These are phyloP conservation scores for Ophioceras dolichostomum DNA, from an alignment of 2,329 filamentous ascomycete species.

Conservation along the genomic window DNA sequence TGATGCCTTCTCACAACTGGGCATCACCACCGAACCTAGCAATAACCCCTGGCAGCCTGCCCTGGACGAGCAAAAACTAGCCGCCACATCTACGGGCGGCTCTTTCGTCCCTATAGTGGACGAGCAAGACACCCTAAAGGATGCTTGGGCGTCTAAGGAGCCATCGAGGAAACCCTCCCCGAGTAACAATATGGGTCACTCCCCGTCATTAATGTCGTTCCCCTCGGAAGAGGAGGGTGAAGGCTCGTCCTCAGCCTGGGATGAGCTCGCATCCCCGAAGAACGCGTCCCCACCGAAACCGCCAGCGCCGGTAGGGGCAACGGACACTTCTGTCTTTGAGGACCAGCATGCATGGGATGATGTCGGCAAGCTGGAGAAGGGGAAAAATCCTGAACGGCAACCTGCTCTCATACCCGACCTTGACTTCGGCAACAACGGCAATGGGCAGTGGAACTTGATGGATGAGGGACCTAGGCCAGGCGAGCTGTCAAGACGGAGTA, in stretches of 20 bases:
- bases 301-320: conserved; percentile 8
- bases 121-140: conserved; percentile 17
- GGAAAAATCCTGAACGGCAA: conserved; percentile 19
- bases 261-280: conserved; percentile 20
- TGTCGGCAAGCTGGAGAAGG: conserved; percentile 24
- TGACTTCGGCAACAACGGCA: conserved; percentile 10
- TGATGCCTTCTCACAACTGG: conserved; percentile 27
- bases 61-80: conserved; percentile 15
- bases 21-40: conserved; percentile 23
- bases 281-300: conserved; percentile 11
- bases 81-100: conserved; percentile 10
- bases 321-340: conserved; percentile 19
- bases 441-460: conserved; percentile 35
- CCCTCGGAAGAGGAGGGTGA: conserved; percentile 23
- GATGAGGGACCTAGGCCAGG: conserved; percentile 23
- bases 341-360: conserved; percentile 40
- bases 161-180: conserved; percentile 18
- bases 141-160: conserved; percentile 21
- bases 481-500: conserved; percentile 20
- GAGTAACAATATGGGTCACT: conserved; percentile 12
- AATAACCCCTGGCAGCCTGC: conserved; percentile 33
- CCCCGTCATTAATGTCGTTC: conserved; percentile 22
- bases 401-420: conserved; percentile 6
- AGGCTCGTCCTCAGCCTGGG: conserved; percentile 29
- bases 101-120: conserved; percentile 5